Base-by-base conservation (phyloP, 2,329 filamentous ascomycete species). In the Onygena corvina region DNA sequence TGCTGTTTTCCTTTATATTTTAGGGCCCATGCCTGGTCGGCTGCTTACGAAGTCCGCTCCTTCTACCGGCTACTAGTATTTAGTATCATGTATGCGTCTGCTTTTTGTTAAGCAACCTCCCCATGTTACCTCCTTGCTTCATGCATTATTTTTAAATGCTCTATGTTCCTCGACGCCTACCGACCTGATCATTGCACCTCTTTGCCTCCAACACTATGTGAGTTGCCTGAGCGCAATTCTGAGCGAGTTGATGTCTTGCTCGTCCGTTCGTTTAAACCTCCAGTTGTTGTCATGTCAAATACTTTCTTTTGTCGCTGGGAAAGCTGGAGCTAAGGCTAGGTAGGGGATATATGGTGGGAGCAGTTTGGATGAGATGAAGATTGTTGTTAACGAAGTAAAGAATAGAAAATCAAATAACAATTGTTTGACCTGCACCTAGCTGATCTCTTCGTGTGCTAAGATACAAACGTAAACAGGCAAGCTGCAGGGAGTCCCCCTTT, bases 231-330 rank as follows among this genome's bases (percentile, higher is more conserved):
- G 36, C 16, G 21, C 21, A n/a, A 16, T 8, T 27, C 16, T 42
- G 36, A 42, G 36, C 36, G 36, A 42, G 36, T 42, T 42, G 36
- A 42, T 42, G 2, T 42, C 36, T 42, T 42, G 36, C 36, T 42
- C 21, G 36, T 42, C 20, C 36, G 31, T 21, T 51, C 42, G 3
- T 42, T 31, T 18, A 30, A 31, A 18, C 8, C 77, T 80, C 14
- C 82, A 84, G 78, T 78, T 83, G 58, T 76, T 73, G 3, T 81
- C 77, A 73, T 62, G 80, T 5, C 61, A 80, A 4, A 83, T 27
- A 23, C 36, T 42, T 42, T 42, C 21, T 42, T 42, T 42, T 25
- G 36, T 42, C 36, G 16, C 21, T 23, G 12, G 36, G 16, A n/a
- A 14, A 23, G n/a, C n/a, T 42, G 25, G 36, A 42, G 11, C 36